These are phyloP conservation scores for Hyaloperonospora brassicae DNA, from an alignment of 352 stramenopile genomes.

Conservation along the genomic window DNA sequence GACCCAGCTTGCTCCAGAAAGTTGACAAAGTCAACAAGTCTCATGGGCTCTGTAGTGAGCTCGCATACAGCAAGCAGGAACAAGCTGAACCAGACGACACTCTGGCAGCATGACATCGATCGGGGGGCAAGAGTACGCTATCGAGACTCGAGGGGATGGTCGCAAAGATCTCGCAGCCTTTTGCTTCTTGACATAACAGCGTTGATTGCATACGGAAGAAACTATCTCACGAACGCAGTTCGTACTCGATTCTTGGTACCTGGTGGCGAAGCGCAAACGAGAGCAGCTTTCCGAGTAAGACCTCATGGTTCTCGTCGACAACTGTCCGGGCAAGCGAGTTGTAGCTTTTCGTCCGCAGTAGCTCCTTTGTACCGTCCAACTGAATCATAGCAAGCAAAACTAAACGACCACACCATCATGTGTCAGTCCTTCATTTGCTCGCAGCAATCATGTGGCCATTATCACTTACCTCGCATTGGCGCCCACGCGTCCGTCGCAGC, in stretches of 20 bases:
- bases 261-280: constrained; percentile 28
- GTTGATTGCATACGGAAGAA: too few relatives aligned
- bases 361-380: constrained; percentile 42
- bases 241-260: constrained; percentile 5
- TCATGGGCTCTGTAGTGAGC: too few relatives aligned
- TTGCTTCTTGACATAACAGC: too few relatives aligned
- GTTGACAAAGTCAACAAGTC: too few relatives aligned
- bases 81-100: too few relatives aligned
- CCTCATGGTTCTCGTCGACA: constrained; percentile 35
- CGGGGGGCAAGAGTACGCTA: too few relatives aligned
- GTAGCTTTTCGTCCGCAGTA: constrained; percentile 67
- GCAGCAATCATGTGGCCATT: neutral
- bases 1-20: too few relatives aligned
- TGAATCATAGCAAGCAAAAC: constrained; percentile 76
- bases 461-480: constrained; percentile 47
- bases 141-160: too few relatives aligned
- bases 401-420: constrained; percentile 15
- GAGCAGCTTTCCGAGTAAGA: constrained; percentile 44
- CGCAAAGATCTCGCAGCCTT: too few relatives aligned
- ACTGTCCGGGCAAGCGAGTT: constrained; percentile 31
- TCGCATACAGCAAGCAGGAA: too few relatives aligned
- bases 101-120: too few relatives aligned
- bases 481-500: constrained; percentile 76
- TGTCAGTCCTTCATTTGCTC: neutral
- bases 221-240: too few relatives aligned